These are phyloP conservation scores for Zymoseptoria ardabiliae DNA, from an alignment of 2,329 filamentous ascomycete genomes.

Conservation along the genomic window DNA sequence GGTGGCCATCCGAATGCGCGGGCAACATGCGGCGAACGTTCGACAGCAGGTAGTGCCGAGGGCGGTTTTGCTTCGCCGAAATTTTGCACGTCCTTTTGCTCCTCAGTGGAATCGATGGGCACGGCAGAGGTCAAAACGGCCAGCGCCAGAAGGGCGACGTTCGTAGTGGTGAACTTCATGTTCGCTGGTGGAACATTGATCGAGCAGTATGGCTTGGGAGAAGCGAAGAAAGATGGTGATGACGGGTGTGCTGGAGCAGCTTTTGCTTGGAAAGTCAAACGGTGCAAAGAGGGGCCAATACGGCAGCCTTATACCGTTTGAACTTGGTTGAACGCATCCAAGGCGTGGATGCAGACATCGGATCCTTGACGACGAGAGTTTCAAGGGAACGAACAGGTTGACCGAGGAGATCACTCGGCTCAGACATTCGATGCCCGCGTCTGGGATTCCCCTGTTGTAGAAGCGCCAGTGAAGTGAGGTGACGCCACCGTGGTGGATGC, in stretches of 20 bases:
- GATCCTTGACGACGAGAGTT: not conserved
- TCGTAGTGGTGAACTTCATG: not conserved
- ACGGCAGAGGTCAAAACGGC: not conserved
- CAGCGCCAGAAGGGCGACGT: not conserved
- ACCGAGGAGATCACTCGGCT: not conserved
- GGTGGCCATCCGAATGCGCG: not conserved
- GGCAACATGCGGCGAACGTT: not conserved
- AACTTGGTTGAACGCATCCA: not conserved
- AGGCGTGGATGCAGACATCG: not conserved
- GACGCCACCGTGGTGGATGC: too few species aligned
- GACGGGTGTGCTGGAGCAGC: not conserved
- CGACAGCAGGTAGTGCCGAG: not conserved
- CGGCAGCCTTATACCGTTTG: not conserved
- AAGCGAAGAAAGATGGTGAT: not conserved
- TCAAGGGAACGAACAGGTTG: not conserved
- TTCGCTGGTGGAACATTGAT: not conserved
- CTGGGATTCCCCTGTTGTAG: not conserved
- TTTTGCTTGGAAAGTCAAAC: not conserved
- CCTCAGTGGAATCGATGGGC: not conserved
- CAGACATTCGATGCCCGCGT: not conserved
- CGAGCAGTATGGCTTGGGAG: not conserved
- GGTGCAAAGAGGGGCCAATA: not conserved
- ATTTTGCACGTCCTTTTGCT: not conserved
- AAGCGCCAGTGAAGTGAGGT: not conserved
- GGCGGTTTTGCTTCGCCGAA: not conserved